Base-by-base conservation (phyloP, 2,329 filamentous ascomycete genomes). In the Sporothrix humicola region DNA sequence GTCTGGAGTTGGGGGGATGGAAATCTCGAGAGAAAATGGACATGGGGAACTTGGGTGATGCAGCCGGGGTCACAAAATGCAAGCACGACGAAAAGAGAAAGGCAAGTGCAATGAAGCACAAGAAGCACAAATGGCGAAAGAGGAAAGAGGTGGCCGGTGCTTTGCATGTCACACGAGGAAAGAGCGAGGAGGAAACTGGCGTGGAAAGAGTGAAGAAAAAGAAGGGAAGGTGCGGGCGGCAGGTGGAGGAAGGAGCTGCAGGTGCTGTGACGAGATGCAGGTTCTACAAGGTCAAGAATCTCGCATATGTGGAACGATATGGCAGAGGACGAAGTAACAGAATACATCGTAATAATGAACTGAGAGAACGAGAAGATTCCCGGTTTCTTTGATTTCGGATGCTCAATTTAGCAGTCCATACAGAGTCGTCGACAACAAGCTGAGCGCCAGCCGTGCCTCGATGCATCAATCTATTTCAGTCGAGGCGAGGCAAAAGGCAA, bases 221-320 rank as follows among this genome's bases (percentile, higher is more conserved):
- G 15, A 50, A 44, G 50, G 50, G 26, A 73, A 69, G 56, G 44
- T 42, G 52, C 44, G 52, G 20, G 56, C 31, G 68, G 48, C 15
- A 46, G 7, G 54, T 52, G 44, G 50, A 23, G 44, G 65, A 50
- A 58, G 68, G 31, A 37, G 48, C 46, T 31, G 31, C 23, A 12
- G 37, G 15, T 26, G 37, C 37, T 37, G 72, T 71, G 66, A 73
- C 48, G 68, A 65, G 56, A 71, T 66, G 72, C 50, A 61, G 56
- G 58, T 66, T 73, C 58, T 66, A 26, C 54, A 54, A 56, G n/a
- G 37, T 59, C 52, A 71, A 56, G 20, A 56, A n/a, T 56, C 58
- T 23, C 54, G 26, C 54, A 13, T 42, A 65, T 65, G n/a, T 46
- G 9, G 15, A 15, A 37, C 20, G 44, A 63, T 20, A 44, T 44